Evolutionary conservation across 2,329 filamentous ascomycete genomes (phyloP).

Genomic region (Colletotrichum lindemuthianum): DNA sequence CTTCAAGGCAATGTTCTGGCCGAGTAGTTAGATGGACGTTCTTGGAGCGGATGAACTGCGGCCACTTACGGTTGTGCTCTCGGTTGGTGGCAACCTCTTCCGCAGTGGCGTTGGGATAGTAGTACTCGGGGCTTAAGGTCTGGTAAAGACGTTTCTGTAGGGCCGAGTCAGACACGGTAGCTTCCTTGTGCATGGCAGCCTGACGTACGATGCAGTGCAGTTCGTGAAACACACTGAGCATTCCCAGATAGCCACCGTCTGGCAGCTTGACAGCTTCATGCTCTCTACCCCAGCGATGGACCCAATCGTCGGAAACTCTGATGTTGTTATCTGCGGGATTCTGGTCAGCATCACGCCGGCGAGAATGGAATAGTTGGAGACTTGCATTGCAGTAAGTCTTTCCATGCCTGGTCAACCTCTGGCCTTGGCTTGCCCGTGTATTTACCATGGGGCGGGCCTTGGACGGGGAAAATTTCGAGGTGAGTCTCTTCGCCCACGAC

Average conservation of each 20-base stretch:
- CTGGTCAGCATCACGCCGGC: not conserved
- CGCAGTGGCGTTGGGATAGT: slow-evolving; percentile 29
- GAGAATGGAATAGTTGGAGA: no score
- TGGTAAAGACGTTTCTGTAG: slow-evolving; percentile 31
- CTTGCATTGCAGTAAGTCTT: slow-evolving; percentile 27
- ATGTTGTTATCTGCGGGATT: slow-evolving; percentile 24
- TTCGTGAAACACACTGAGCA: slow-evolving; percentile 34
- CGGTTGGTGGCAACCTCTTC: slow-evolving; percentile 24
- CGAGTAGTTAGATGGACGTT: no score
- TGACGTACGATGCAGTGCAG: slow-evolving; percentile 29
- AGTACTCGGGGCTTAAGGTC: slow-evolving; percentile 29
- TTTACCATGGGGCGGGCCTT: slow-evolving; percentile 30
- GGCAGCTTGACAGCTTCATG: slow-evolving; percentile 33
- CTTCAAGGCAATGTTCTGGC: slow-evolving; percentile 29
- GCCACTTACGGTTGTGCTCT: slow-evolving; percentile 21
- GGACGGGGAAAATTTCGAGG: slow-evolving; percentile 31
- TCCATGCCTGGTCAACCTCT: slow-evolving; percentile 33
- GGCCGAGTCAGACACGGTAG: not conserved
- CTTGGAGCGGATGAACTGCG: no score
- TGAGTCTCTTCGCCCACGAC: slow-evolving; percentile 20
- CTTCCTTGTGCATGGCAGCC: not conserved
- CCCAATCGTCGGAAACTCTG: slow-evolving; percentile 30
- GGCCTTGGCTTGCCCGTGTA: slow-evolving; percentile 30
- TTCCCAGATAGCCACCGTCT: slow-evolving; percentile 33
- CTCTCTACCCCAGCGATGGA: slow-evolving; percentile 28